Conservation (phyloP, 768 basidiomycete genomes). For the Gyrodon lividus region DNA sequence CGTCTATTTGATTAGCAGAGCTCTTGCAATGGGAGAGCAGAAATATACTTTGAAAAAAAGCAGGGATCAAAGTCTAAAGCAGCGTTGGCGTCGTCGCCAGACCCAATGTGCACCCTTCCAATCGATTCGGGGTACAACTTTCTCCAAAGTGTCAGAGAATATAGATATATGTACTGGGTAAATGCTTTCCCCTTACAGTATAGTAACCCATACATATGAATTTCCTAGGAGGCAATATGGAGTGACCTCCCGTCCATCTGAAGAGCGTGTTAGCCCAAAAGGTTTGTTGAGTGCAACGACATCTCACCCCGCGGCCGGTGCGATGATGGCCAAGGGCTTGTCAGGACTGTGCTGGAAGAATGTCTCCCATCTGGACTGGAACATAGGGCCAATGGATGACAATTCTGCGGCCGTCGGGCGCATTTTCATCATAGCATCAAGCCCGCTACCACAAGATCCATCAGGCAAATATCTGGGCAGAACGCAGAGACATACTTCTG, state of each 20-base stretch:
- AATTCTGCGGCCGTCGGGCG: slow-evolving; percentile 52
- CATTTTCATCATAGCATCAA: slow-evolving; percentile 55
- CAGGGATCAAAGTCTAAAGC: slow-evolving; percentile 45
- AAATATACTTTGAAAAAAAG: slow-evolving; percentile 44
- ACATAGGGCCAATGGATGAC: slow-evolving; percentile 43
- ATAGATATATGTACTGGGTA: neutral
- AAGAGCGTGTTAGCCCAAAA: neutral
- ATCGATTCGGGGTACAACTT: slow-evolving; percentile 44
- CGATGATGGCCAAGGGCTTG: slow-evolving; percentile 52
- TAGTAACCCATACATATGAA: slow-evolving; percentile 31
- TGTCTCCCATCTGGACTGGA: slow-evolving; percentile 48
- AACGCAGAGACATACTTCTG: slow-evolving; percentile 43
- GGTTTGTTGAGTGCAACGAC: neutral
- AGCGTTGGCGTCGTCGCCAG: slow-evolving; percentile 40
- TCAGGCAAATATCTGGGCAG: neutral
- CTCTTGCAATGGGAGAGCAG: neutral
- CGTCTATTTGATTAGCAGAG: neutral
- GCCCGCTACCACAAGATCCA: slow-evolving; percentile 36
- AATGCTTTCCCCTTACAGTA: slow-evolving; percentile 23
- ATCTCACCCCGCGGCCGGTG: slow-evolving; percentile 40
- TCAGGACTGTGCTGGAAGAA: slow-evolving; percentile 52
- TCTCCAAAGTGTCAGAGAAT: neutral
- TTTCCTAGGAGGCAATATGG: slow-evolving; percentile 21
- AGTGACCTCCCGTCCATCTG: slow-evolving; percentile 27
- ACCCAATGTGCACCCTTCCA: slow-evolving; percentile 49